Conservation (phyloP, 306 rosid species). For the Pterocarpus macrocarpus region DNA sequence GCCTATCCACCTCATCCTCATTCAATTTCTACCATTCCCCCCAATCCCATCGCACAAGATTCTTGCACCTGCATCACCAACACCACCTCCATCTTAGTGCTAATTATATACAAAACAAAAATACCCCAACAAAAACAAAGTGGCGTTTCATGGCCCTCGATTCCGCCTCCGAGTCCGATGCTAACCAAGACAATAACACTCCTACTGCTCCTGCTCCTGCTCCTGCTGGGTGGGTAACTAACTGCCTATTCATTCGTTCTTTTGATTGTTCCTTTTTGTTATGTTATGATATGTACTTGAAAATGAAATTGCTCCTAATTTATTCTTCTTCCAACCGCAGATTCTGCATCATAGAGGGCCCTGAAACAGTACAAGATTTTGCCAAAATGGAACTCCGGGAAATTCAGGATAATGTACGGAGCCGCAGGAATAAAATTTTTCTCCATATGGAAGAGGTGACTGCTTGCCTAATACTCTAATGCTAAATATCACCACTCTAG, state of each 20-base stretch:
- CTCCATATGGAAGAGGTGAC: conserved; percentile 93
- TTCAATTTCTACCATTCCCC: too few species aligned
- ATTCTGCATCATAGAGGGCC: conserved; percentile 97
- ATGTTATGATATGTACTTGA: too few species aligned
- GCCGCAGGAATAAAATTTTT: conserved; percentile 93
- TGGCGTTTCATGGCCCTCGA: neutral
- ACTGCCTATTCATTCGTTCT: too few species aligned
- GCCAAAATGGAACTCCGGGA: conserved; percentile 91
- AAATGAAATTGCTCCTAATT: too few species aligned
- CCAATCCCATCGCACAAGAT: too few species aligned
- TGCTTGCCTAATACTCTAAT: too few species aligned
- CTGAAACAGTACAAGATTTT: conserved; percentile 88
- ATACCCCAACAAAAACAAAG: neutral
- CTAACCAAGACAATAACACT: neutral
- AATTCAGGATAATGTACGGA: conserved; percentile 88
- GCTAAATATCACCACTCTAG: too few species aligned
- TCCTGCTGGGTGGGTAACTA: neutral
- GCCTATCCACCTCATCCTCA: too few species aligned
- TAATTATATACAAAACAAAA: too few species aligned
- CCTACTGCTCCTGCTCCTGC: neutral
- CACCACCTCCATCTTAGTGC: neutral
- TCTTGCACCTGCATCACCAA: neutral
- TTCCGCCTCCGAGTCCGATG: neutral
- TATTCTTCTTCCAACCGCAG: conserved; percentile 49
- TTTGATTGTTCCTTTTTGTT: too few species aligned